Evolutionary conservation across 1,284 basidiomycete genomes (phyloP).

Genomic region (Gomphus bonarii): DNA sequence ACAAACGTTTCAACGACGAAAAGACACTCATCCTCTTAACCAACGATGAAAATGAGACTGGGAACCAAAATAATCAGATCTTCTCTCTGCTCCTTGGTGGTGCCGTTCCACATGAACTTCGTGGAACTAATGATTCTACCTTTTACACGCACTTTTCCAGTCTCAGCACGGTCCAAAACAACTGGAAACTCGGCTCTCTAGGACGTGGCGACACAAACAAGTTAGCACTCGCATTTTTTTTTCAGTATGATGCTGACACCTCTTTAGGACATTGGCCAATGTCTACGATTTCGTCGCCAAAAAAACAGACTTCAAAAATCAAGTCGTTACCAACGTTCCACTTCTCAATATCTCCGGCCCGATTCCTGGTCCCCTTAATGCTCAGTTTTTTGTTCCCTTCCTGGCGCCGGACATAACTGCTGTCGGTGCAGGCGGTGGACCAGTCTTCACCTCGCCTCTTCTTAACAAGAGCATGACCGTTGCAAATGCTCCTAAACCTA

Average conservation of each 20-base stretch:
- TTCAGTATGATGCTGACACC: not conserved
- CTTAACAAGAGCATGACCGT: constrained; percentile 27
- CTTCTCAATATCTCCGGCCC: constrained; percentile 23
- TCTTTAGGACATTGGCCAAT: constrained; percentile 28
- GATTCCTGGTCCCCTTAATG: constrained; percentile 26
- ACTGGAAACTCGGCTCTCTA: constrained; percentile 52
- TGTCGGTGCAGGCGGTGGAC: constrained; percentile 29
- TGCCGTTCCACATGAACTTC: constrained; percentile 33
- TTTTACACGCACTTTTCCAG: constrained; percentile 61
- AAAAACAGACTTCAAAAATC: constrained; percentile 28
- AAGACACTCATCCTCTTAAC: constrained; percentile 47
- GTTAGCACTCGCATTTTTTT: constrained; percentile 11
- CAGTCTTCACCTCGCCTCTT: constrained; percentile 27
- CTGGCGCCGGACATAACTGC: constrained; percentile 30
- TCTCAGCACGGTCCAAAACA: constrained; percentile 50
- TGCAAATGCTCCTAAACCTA: constrained; percentile 25
- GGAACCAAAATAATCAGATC: constrained; percentile 36
- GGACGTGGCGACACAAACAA: constrained; percentile 45
- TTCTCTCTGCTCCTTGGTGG: constrained; percentile 41
- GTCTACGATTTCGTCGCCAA: constrained; percentile 38
- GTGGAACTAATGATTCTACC: constrained; percentile 37
- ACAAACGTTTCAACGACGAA: constrained; percentile 37
- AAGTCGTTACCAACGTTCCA: constrained; percentile 24
- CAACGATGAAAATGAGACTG: constrained; percentile 44
- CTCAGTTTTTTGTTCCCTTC: constrained; percentile 29